phyloP scores from a whole-genome alignment of 345 rosid genomes.

The Eucalyptus microcorys region DNA sequence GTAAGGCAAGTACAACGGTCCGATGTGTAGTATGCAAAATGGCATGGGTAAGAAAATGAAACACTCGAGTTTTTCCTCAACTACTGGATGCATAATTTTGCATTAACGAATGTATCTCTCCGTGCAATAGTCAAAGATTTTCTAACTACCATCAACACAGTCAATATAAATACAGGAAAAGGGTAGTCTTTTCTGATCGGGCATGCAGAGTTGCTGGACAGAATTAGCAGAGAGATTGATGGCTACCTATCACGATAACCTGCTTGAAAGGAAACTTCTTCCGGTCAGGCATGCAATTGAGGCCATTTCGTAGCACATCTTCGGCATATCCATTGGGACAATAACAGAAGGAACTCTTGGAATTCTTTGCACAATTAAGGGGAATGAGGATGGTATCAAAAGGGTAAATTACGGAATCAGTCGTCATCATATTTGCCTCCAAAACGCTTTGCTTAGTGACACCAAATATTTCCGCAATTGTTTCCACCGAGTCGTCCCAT shows the following conservation, averaged over 20 bases:
- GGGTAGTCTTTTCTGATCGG: not conserved
- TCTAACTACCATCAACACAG: not conserved
- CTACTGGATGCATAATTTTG: not conserved
- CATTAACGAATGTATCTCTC: not conserved
- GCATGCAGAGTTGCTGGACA: not conserved
- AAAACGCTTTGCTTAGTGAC: constrained; percentile 4
- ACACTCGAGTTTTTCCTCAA: too few species aligned
- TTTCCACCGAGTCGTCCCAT: constrained; percentile 17
- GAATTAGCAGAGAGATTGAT: not conserved
- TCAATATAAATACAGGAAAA: not conserved
- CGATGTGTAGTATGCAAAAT: not conserved
- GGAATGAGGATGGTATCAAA: constrained; percentile 61
- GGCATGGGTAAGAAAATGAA: not conserved
- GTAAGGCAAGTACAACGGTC: not conserved
- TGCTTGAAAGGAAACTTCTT: not conserved
- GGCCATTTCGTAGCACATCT: not conserved
- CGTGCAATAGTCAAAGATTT: not conserved
- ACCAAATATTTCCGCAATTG: constrained; percentile 23
- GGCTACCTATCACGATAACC: not conserved
- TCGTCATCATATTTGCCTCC: constrained; percentile 38
- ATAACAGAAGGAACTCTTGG: not conserved
- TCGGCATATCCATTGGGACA: not conserved
- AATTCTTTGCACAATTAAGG: not conserved
- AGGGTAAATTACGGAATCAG: constrained; percentile 8
- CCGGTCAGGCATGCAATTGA: not conserved